phyloP scores from a whole-genome alignment of 1,139 yeast species.

The Kodamaea anthophila region DNA sequence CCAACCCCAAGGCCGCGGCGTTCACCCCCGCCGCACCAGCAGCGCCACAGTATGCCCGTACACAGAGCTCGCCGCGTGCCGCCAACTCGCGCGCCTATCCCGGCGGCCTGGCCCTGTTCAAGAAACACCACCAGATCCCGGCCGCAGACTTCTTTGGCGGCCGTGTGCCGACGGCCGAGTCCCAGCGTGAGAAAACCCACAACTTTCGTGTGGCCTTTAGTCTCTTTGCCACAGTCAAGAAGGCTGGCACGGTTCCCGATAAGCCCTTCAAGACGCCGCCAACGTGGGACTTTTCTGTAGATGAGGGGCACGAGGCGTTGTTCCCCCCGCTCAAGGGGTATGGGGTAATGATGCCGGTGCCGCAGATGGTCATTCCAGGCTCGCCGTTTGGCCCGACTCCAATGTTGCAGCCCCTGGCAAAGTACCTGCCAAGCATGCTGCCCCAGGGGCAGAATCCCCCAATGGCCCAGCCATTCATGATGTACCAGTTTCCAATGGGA shows the following conservation, averaged over 20 bases:
- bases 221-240: constrained; percentile 42
- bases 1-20: constrained; percentile 66
- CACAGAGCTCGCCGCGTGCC: constrained; percentile 16
- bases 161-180: constrained; percentile 42
- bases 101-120: constrained; percentile 12
- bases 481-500: constrained; percentile 29
- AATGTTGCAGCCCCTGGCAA: constrained; percentile 23
- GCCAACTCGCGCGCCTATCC: constrained; percentile 27
- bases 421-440: constrained; percentile 15
- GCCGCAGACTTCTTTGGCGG: constrained; percentile 49
- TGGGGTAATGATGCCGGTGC: constrained; percentile 6
- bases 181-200: constrained; percentile 30
- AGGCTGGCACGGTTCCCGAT: constrained; percentile 24
- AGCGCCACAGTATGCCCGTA: constrained; percentile 21
- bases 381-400: constrained; percentile 32
- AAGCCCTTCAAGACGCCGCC: constrained; percentile 73
- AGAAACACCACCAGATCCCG: constrained; percentile 37
- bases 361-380: constrained; percentile 16
- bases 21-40: constrained; percentile 51
- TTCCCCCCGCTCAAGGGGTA: constrained; percentile 26
- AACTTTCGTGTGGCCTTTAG: constrained; percentile 49
- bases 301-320: constrained; percentile 44
- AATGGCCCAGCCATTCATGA: constrained; percentile 21
- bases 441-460: constrained; percentile 17
- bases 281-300: constrained; percentile 64